Conservation (phyloP, 2,329 filamentous ascomycete genomes). For the Ophiostoma triangulosporum region DNA sequence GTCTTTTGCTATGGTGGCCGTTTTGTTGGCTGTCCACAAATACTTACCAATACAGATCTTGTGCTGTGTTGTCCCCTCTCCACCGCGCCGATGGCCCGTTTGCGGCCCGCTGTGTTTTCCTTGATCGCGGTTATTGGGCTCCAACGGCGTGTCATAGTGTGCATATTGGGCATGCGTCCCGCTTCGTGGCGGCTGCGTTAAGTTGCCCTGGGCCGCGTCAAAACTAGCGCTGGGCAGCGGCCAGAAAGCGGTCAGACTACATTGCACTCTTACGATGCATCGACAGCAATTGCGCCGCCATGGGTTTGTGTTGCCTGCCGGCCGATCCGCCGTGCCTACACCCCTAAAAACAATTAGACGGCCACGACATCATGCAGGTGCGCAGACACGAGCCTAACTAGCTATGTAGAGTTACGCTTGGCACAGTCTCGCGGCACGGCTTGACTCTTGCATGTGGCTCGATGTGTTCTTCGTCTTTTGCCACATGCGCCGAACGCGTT, state of each 20-base stretch:
- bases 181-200: not conserved
- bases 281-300: not conserved
- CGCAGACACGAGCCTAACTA: not conserved
- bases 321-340: not conserved
- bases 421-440: no score
- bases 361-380: not conserved
- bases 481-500: no score
- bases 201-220: not conserved
- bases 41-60: no score
- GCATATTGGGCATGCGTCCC: not conserved
- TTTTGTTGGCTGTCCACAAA: no score
- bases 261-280: no score
- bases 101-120: not conserved
- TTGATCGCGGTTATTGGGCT: not conserved
- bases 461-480: no score
- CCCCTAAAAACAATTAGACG: not conserved
- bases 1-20: no score
- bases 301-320: not conserved
- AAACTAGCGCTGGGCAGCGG: not conserved
- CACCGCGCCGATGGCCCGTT: not conserved
- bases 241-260: no score
- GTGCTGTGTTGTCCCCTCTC: no score
- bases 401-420: not conserved
- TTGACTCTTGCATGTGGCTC: no score
- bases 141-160: not conserved